A percentile compares a stretch with the other conserved stretches of the same genome.
These are phyloP conservation scores for Metarhizium guizhouense DNA, from an alignment of 2,329 filamentous ascomycete genomes.

Conservation along the genomic window DNA sequence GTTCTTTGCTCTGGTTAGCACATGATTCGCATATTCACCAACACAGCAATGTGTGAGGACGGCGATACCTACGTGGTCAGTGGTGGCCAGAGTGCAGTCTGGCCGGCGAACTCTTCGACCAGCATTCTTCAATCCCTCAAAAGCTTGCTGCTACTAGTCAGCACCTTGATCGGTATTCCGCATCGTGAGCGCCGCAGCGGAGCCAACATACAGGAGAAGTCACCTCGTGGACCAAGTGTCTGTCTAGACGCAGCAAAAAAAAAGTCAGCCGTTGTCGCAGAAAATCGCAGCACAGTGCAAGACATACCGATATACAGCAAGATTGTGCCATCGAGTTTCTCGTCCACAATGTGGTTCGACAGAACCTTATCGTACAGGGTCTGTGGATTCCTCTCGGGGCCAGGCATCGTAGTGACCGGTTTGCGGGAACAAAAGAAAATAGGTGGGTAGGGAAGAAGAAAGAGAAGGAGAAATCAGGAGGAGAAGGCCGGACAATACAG, in stretches of 20 bases:
- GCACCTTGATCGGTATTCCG: background rate
- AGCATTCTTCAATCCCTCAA: conserved; percentile 89
- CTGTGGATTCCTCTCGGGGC: conserved; percentile 59
- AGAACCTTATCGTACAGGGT: conserved; percentile 98
- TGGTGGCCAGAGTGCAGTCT: conserved; percentile 93
- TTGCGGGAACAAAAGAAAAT: background rate
- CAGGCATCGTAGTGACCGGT: conserved; percentile 51
- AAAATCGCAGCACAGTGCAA: background rate
- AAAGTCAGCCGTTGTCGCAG: background rate
- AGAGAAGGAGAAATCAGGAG: background rate
- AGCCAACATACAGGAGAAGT: conserved; percentile 69
- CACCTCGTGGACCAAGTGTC: conserved; percentile 96
- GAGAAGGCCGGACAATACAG: background rate
- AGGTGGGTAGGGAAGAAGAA: background rate
- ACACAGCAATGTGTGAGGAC: no score
- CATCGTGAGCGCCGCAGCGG: conserved; percentile 2
- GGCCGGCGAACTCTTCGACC: conserved; percentile 80
- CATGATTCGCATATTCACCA: background rate
- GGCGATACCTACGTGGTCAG: conserved; percentile 70
- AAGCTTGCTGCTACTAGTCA: conserved; percentile 63
- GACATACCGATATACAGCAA: conserved; percentile 85
- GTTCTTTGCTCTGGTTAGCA: conserved; percentile 49
- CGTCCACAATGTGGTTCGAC: conserved; percentile 86
- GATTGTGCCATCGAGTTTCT: conserved; percentile 88
- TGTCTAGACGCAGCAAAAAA: conserved; percentile 43